Evolutionary conservation across 495 filamentous ascomycete species (phyloP).

Genomic region (Tuber umbilicatum): DNA sequence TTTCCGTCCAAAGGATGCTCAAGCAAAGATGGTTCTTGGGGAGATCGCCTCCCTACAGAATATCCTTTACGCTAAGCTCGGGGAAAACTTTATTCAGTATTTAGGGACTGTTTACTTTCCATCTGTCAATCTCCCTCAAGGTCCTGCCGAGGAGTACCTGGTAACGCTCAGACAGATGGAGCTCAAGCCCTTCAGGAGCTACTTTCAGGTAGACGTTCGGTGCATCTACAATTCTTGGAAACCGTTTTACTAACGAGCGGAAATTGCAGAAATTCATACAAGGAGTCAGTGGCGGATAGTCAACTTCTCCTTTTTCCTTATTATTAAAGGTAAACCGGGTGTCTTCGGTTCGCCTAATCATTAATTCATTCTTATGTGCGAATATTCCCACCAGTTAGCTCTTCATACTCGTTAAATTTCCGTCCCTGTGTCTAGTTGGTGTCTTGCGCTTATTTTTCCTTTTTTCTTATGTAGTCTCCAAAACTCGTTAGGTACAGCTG

Average conservation of each 20-base stretch:
- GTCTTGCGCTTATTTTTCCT: not conserved
- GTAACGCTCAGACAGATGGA: slow-evolving; percentile 19
- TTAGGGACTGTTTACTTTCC: slow-evolving; percentile 37
- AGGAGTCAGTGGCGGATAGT: not conserved
- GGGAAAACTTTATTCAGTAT: slow-evolving; percentile 45
- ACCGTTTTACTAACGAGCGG: not conserved
- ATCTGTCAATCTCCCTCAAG: slow-evolving; percentile 28
- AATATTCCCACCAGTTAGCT: not conserved
- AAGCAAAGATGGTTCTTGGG: slow-evolving; percentile 71
- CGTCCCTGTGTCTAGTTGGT: not conserved
- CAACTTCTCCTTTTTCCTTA: not conserved
- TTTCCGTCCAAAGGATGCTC: slow-evolving; percentile 78
- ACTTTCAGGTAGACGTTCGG: slow-evolving; percentile 22
- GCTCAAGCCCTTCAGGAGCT: slow-evolving; percentile 26
- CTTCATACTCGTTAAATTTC: not conserved
- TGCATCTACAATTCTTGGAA: not conserved
- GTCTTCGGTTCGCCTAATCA: not conserved
- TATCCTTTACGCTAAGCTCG: slow-evolving; percentile 79
- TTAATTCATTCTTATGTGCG: not conserved
- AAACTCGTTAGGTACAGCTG: not conserved
- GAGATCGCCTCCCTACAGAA: slow-evolving; percentile 82
- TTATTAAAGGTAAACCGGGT: not conserved
- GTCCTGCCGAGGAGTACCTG: slow-evolving; percentile 31
- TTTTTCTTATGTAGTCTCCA: not conserved
- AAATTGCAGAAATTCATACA: not conserved